Base-by-base conservation (phyloP, 345 rosid species). In the Eucalyptus erythrocorys region DNA sequence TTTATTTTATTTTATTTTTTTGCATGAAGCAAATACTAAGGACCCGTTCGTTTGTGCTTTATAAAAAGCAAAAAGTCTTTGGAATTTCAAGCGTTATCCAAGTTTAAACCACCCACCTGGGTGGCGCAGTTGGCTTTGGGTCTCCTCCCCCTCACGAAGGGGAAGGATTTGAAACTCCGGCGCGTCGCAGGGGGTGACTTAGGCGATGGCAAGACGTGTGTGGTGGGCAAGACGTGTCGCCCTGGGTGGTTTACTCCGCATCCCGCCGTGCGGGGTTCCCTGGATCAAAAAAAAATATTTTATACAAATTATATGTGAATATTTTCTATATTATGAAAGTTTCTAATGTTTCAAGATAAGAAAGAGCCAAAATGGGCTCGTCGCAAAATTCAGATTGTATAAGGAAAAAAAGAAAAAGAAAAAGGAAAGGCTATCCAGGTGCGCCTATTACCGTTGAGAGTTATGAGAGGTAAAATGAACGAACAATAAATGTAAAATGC, bases 1-100 rank as follows among this genome's bases (percentile, higher is more conserved):
- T 2, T 14, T n/a, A n/a, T n/a, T n/a, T 64, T 61, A 0, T 61
- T 61, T 13, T 61, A 9, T 48, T 59, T 4, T 14, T 7, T 7
- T 14, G 21, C 0, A 1, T 8, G 13, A 16, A 68, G 42, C 3
- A 68, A 66, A 68, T 68, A 13, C 9, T 32, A 32, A 3, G 24
- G n/a, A 11, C 13, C 0, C 1, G 3, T 15, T 66, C 15, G 7
- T 34, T 68, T 16, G 24, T 68, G 4, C 3, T 34, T 8, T 9
- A 17, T 34, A 34, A 68, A 68, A 68, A 10, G 1, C 11, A 17
- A 68, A 3, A 2, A 34, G 13, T 16, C 13, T 71, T 71, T 3
- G 3, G 1, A 68, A 68, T 3, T 5, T 34, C 1, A 34, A 17
- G 26, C 0, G 3, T 71, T 17, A 34, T 34, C 4, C 2, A 34